Percentiles rank a stretch among this genome's conserved stretches.
Evolutionary conservation across 306 rosid species (phyloP).

Genomic region (Myrica gale): DNA sequence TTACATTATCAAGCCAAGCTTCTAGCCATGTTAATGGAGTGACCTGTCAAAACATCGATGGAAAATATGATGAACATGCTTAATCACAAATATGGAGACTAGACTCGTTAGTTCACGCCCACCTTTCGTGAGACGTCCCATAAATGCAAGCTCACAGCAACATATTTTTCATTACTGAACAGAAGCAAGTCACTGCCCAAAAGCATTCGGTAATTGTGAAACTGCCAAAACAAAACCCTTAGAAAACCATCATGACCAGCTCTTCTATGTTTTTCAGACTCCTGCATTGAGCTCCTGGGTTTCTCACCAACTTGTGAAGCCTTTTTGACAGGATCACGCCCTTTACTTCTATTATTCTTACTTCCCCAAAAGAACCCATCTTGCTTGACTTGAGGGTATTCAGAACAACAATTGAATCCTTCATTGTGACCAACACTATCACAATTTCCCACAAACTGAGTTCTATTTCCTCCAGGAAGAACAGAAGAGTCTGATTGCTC

Average conservation of each 20-base stretch:
- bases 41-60: slow-evolving; percentile 48
- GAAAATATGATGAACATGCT: slow-evolving; percentile 24
- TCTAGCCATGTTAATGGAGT: slow-evolving; percentile 96
- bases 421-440: slow-evolving; percentile 49
- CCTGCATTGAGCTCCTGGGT: slow-evolving; percentile 60
- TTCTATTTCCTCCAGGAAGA: slow-evolving; percentile 62
- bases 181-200: slow-evolving; percentile 89
- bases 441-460: slow-evolving; percentile 55
- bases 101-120: slow-evolving; percentile 25
- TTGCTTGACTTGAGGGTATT: slow-evolving; percentile 53
- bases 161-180: slow-evolving; percentile 92
- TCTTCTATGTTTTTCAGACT: slow-evolving; percentile 83
- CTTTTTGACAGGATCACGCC: slow-evolving; percentile 56
- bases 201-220: slow-evolving; percentile 96
- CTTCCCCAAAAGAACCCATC: slow-evolving; percentile 56
- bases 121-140: slow-evolving; percentile 96
- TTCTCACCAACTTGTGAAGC: slow-evolving; percentile 82
- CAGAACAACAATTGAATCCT: slow-evolving; percentile 50
- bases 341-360: slow-evolving; percentile 60
- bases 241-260: slow-evolving; percentile 63
- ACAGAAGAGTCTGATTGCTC: slow-evolving; percentile 64
- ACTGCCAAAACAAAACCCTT: slow-evolving; percentile 91
- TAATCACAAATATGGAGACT: slow-evolving; percentile 12
- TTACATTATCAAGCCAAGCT: slow-evolving; percentile 99
- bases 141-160: slow-evolving; percentile 93